Conservation (phyloP, 192 early-diverging fungal species). For the Linnemannia zychae region DNA sequence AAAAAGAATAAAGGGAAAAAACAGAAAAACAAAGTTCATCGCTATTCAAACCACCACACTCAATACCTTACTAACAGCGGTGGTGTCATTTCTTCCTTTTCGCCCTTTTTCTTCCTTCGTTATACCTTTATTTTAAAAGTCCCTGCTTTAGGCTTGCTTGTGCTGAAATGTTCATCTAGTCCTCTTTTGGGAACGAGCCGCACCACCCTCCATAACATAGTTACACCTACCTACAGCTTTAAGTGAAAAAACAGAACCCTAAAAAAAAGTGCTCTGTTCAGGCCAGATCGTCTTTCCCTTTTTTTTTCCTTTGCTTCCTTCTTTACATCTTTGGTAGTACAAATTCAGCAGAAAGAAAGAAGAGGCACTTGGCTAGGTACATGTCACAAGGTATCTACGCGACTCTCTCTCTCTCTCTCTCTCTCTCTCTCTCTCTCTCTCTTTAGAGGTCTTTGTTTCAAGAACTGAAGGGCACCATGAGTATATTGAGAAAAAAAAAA, state of each 20-base stretch:
- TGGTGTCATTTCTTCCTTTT: background rate
- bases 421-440: too few species aligned
- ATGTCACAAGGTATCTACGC: background rate
- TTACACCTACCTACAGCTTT: background rate
- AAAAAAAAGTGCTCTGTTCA: background rate
- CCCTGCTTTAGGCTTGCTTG: background rate
- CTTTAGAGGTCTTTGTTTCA: constrained; percentile 5
- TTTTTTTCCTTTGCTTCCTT: background rate
- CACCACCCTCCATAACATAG: background rate
- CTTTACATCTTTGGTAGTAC: constrained; percentile 2
- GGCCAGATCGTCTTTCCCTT: background rate
- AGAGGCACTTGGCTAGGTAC: background rate
- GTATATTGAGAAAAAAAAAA: background rate
- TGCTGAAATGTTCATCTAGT: background rate
- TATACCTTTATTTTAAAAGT: background rate
- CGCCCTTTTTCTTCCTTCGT: background rate
- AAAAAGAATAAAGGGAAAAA: background rate
- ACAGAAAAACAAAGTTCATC: constrained; percentile 7
- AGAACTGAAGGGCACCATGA: too few species aligned
- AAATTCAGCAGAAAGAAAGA: background rate
- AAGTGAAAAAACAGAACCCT: constrained; percentile 3
- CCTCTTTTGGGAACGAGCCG: constrained; percentile 10
- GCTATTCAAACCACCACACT: background rate
- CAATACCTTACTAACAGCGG: background rate
- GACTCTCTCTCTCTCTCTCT: background rate